Evolutionary conservation across 768 basidiomycete genomes (phyloP), one percentile per base, ranked within the genome.

Genomic region (Lactifluus piperatus): DNA sequence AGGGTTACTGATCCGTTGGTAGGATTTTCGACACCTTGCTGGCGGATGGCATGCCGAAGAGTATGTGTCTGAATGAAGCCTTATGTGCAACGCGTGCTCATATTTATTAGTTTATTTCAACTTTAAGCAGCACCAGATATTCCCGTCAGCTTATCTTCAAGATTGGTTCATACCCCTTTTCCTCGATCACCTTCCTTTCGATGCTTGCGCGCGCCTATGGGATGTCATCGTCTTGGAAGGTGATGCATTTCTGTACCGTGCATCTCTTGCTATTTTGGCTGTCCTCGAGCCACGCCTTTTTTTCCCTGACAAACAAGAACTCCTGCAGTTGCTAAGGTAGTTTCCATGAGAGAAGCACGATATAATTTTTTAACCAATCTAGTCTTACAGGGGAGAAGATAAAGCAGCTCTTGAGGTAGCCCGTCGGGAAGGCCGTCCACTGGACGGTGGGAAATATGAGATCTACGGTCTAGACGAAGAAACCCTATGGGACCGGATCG

Each of bases 41-140:
- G 30, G 93, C 93, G 18, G 93, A 95, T 70, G 84, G 85, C 29
- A 93, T 95, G 91, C 93, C 93, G 1, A 93, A 93, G 73, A 85
- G 91, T 94, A 67, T 68, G 82, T 64, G 34, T 26, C 24, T 16
- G n/a, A 47, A 45, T 53, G 34, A 34, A 32, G n/a, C 24, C 24
- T 14, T 41, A n/a, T 26, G 26, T 24, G 46, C 26, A 22, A 54
- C 48, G 52, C 20, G 51, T 44, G 10, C 60, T 44, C 24, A 49
- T 22, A 29, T 43, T 26, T 32, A n/a, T 9, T 48, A 93, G 91
- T 95, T 62, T 94, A 92, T 70, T 90, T 92, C 74, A 94, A 94
- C 73, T 94, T 94, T 73, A 92, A 94, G 69, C 90, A 93, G 66
- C 90, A 94, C 68, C 90, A 93, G 62, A 82, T 95, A 67, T 87